These are phyloP conservation scores for Cyclostephanos tholiformis DNA, from an alignment of 108 stramenopile genomes.

Conservation along the genomic window DNA sequence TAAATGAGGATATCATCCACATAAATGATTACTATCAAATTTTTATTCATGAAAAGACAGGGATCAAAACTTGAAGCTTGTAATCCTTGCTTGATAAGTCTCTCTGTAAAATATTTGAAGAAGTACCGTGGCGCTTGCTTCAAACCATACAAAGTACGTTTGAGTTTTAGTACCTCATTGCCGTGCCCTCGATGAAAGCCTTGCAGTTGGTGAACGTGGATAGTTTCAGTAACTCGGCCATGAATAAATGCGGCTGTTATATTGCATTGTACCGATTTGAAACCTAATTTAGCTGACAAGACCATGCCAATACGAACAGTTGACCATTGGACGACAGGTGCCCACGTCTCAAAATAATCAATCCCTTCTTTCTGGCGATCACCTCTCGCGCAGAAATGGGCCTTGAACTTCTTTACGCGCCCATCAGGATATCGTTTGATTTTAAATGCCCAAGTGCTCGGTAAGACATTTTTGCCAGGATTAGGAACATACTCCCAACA, in stretches of 20 bases:
- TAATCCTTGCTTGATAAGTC: too few relatives aligned
- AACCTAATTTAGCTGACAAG: background rate
- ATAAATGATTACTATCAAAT: too few relatives aligned
- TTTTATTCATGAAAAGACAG: too few relatives aligned
- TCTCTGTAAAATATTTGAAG: too few relatives aligned
- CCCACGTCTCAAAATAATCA: background rate
- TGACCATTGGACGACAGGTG: too few relatives aligned
- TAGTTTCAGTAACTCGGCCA: background rate
- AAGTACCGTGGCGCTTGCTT: background rate
- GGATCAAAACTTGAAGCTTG: too few relatives aligned
- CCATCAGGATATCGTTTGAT: too few relatives aligned
- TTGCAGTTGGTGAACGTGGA: background rate
- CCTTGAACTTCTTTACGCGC: too few relatives aligned
- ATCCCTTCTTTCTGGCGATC: background rate
- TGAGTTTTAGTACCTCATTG: background rate
- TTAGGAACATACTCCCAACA: background rate
- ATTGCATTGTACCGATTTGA: too few relatives aligned
- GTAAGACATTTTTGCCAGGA: too few relatives aligned
- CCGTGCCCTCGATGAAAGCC: too few relatives aligned
- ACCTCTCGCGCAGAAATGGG: background rate
- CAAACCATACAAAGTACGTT: background rate
- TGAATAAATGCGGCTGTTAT: background rate
- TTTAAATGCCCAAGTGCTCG: background rate
- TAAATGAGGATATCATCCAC: too few relatives aligned
- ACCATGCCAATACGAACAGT: background rate